phyloP scores from a whole-genome alignment of 192 early-diverging fungal genomes.

The Coemansia sp. region DNA sequence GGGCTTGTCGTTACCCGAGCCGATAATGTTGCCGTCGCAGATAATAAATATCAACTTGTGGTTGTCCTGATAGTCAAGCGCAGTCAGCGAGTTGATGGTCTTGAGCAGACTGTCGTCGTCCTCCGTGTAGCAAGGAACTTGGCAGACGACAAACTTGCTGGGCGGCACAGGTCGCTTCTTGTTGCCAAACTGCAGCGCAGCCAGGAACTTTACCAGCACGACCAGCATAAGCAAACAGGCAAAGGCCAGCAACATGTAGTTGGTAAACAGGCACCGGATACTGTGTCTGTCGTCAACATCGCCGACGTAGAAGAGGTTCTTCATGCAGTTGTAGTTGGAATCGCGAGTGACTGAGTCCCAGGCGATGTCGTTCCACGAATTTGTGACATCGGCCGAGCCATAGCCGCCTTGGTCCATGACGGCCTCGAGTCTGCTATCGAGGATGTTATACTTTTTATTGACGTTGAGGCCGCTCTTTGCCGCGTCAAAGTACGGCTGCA shows the following conservation, averaged over 20 bases:
- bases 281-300: slow-evolving; percentile 75
- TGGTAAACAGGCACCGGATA: slow-evolving; percentile 77
- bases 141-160: slow-evolving; percentile 94
- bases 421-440: slow-evolving; percentile 37
- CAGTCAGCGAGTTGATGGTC: slow-evolving; percentile 81
- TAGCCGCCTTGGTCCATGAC: slow-evolving; percentile 46
- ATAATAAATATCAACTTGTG: slow-evolving; percentile 89
- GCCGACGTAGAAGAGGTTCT: slow-evolving; percentile 84
- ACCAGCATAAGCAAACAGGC: slow-evolving; percentile 75
- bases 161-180: slow-evolving; percentile 76
- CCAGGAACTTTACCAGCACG: slow-evolving; percentile 78
- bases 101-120: slow-evolving; percentile 85
- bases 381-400: slow-evolving; percentile 56
- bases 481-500: slow-evolving; percentile 60
- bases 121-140: slow-evolving; percentile 97
- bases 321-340: slow-evolving; percentile 72
- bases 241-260: slow-evolving; percentile 83
- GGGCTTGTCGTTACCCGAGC: slow-evolving; percentile 88
- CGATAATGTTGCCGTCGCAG: slow-evolving; percentile 92
- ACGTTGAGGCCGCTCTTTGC: slow-evolving; percentile 23
- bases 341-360: slow-evolving; percentile 19
- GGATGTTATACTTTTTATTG: slow-evolving; percentile 57
- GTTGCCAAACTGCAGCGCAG: slow-evolving; percentile 75
- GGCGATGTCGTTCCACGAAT: slow-evolving; percentile 45
- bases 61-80: slow-evolving; percentile 83